phyloP scores from a whole-genome alignment of 2,329 filamentous ascomycete species.

The Camillea tinctor region DNA sequence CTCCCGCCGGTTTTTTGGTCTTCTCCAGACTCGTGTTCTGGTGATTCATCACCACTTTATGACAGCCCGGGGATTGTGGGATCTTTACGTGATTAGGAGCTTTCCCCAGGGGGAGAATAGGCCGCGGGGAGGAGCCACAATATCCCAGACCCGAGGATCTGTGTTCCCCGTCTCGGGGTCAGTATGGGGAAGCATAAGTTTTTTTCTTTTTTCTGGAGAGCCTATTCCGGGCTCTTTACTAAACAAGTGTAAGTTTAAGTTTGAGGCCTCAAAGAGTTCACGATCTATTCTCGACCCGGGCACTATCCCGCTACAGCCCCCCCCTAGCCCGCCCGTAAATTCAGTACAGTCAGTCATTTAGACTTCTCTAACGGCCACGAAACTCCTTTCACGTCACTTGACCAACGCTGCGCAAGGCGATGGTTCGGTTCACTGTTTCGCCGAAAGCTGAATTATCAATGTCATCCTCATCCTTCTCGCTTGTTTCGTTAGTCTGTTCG shows the following conservation, averaged over 20 bases:
- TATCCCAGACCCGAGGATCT: neutral
- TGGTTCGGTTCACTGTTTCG: neutral
- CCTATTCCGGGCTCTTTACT: neutral
- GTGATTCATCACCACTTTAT: neutral
- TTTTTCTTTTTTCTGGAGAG: neutral
- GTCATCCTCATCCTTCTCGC: neutral
- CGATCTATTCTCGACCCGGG: neutral
- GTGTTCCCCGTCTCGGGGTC: neutral
- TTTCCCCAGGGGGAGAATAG: neutral
- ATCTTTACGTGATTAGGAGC: neutral
- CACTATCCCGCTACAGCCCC: no score
- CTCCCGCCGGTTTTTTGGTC: neutral
- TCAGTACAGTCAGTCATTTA: no score
- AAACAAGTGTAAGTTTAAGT: neutral
- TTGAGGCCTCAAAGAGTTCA: neutral
- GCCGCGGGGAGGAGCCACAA: neutral
- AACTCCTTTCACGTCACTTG: neutral
- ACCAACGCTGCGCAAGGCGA: neutral
- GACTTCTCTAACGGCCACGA: no score
- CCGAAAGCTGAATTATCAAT: neutral
- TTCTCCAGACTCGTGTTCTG: slow-evolving; percentile 2
- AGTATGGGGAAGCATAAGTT: neutral
- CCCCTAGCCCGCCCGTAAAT: no score
- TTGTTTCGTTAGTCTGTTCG: neutral
- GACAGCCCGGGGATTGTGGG: neutral